Evolutionary conservation across 2,329 filamentous ascomycete genomes (phyloP), one percentile per base, ranked within the genome.

Genomic region (Fusarium neocosmosporiellum): DNA sequence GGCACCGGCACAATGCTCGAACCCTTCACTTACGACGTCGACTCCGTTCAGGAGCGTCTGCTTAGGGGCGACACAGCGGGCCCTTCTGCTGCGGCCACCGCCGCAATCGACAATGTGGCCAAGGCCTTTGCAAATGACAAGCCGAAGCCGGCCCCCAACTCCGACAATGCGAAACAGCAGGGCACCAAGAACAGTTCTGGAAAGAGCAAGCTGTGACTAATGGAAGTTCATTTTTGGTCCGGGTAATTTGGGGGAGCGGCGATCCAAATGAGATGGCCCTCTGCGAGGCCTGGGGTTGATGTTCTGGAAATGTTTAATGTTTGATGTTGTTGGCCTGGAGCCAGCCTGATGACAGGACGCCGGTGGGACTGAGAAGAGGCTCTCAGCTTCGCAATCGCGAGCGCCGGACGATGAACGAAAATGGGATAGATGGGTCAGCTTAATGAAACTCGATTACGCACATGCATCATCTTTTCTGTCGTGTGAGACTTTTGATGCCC

Each of bases 31-130:
- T 58, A 70, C 20, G 64, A 70, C 18, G 60, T 48, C 2, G 61
- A 59, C 4, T 54, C 67, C 2, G n/a, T 70, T 11, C 60, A 70
- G 43, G 64, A 67, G 18, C 59, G 64, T 29, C 50, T 70, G 4
- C 36, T 67, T 20, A n/a, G 27, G 46, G 27, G 46, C 46, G 46
- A 18, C 46, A 10, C 46, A 50, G n/a, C n/a, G n/a, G 46, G 46
- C 6, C 24, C 46, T 10, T 50, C 46, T 7, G 18, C 27, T 50
- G 46, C 46, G 18, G 46, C 27, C 46, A 31, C 10, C 46, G 10
- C 46, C 7, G 46, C 46, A 27, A 2, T 50, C 27, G 18, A 50
- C 10, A n/a, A 20, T 31, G 46, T 50, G 27, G 31, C 46, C 46
- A 31, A 20, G 24, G 27, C 20, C 27, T 50, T 50, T 20, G 6